These are phyloP conservation scores for Bruguiera gymnorhiza DNA, from an alignment of 345 rosid genomes.

Conservation along the genomic window DNA sequence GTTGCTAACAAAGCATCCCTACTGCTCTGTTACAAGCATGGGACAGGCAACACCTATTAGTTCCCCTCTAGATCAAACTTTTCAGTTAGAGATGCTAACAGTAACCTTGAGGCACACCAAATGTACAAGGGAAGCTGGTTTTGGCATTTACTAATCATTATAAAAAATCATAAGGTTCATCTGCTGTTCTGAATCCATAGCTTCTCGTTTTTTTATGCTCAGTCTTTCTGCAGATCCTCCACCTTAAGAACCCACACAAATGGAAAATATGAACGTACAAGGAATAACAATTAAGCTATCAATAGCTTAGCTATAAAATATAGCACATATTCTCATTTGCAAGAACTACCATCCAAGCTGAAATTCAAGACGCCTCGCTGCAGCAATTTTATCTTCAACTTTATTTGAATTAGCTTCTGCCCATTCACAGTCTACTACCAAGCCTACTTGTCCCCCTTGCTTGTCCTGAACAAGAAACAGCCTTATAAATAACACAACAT, in stretches of 20 bases:
- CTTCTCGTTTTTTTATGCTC: neutral
- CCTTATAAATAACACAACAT: neutral
- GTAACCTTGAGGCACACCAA: no score
- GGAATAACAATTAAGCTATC: neutral
- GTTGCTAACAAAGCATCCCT: no score
- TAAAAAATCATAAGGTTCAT: neutral
- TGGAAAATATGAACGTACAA: neutral
- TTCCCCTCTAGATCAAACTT: no score
- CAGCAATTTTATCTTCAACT: slow-evolving; percentile 24
- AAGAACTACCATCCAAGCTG: slow-evolving; percentile 30
- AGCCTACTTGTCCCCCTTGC: slow-evolving; percentile 27
- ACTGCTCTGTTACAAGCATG: no score
- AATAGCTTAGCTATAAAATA: neutral
- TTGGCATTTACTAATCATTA: no score
- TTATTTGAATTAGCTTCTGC: slow-evolving; percentile 23
- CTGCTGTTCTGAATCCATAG: neutral
- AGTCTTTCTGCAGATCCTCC: neutral
- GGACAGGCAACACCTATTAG: no score
- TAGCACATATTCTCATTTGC: neutral
- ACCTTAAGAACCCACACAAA: neutral
- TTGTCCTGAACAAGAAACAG: slow-evolving; percentile 18
- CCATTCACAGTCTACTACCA: slow-evolving; percentile 34
- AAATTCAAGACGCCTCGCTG: slow-evolving; percentile 24
- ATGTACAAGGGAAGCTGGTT: neutral
- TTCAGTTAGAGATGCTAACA: no score